Conservation (phyloP, 2,329 filamentous ascomycete species). For the Botrytis deweyae region DNA sequence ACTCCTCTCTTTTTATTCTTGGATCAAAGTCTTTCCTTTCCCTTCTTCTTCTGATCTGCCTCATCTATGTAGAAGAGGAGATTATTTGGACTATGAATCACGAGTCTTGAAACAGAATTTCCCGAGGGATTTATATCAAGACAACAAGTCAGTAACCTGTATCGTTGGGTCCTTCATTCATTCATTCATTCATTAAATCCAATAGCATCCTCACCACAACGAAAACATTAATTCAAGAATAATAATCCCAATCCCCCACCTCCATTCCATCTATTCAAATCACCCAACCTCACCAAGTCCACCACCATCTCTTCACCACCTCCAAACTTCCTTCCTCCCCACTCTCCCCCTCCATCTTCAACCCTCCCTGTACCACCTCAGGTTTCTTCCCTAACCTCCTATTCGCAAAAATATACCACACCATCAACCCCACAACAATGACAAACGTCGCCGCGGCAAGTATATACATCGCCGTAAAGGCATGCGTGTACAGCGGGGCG, state of each 20-base stretch:
- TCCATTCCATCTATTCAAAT: not conserved
- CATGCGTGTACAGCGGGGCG: not conserved
- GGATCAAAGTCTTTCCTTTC: fast-evolving
- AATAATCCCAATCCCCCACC: not conserved
- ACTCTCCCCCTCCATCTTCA: not conserved
- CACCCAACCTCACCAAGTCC: not conserved
- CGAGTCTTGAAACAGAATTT: not conserved
- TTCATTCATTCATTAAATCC: not conserved
- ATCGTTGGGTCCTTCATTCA: not conserved
- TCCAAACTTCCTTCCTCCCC: not conserved
- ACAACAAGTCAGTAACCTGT: not conserved
- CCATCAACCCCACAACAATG: not conserved
- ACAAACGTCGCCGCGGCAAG: not conserved
- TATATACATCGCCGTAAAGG: not conserved
- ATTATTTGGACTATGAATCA: not conserved
- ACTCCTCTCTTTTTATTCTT: not conserved
- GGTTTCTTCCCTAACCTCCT: not conserved
- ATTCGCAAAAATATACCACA: not conserved
- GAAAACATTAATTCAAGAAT: not conserved
- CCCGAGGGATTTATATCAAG: not conserved
- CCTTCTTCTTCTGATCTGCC: not conserved
- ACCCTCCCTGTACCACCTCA: not conserved
- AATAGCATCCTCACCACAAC: not conserved
- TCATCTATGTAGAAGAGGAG: fast-evolving
- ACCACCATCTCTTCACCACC: not conserved